Percentiles rank a stretch among this genome's conserved stretches.
These are phyloP conservation scores for Cyclocybe aegerita DNA, from an alignment of 768 basidiomycete species.

Conservation along the genomic window DNA sequence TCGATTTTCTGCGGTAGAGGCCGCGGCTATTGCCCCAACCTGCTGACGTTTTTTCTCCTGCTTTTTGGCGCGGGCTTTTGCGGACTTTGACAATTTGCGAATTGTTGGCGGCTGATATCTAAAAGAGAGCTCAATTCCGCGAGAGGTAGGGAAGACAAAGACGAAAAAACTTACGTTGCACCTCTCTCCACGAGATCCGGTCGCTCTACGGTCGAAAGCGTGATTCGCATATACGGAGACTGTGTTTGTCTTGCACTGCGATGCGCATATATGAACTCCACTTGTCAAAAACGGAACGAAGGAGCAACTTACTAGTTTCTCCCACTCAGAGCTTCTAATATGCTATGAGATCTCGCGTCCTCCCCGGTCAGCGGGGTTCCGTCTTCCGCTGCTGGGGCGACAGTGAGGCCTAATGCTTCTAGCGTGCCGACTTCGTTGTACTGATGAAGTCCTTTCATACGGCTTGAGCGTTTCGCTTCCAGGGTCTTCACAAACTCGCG, in stretches of 20 bases:
- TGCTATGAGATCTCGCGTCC: slow-evolving; percentile 34
- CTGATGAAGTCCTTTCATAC: slow-evolving; percentile 62
- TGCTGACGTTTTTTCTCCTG: slow-evolving; percentile 24
- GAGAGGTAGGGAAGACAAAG: background rate
- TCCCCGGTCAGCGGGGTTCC: slow-evolving; percentile 10
- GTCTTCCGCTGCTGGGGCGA: slow-evolving; percentile 1
- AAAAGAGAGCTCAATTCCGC: background rate
- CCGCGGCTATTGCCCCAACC: slow-evolving; percentile 11
- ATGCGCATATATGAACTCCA: slow-evolving; percentile 1
- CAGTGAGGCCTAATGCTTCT: slow-evolving; percentile 34
- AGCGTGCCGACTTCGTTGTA: slow-evolving; percentile 71
- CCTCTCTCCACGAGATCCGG: slow-evolving; percentile 35
- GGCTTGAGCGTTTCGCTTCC: slow-evolving; percentile 37
- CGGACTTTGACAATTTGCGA: slow-evolving; percentile 57
- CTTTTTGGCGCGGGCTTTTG: slow-evolving; percentile 54
- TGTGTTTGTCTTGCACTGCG: slow-evolving; percentile 52
- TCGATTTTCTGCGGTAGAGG: background rate
- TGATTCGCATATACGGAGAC: slow-evolving; percentile 71
- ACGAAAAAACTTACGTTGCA: slow-evolving; percentile 47
- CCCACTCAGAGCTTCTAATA: slow-evolving; percentile 50
- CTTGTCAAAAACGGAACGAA: slow-evolving; percentile 4
- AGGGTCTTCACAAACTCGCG: slow-evolving; percentile 68
- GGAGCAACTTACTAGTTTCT: slow-evolving; percentile 52
- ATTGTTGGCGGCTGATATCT: slow-evolving; percentile 58
- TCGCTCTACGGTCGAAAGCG: slow-evolving; percentile 49